These are phyloP conservation scores for Artomyces pyxidatus DNA, from an alignment of 768 basidiomycete species.

Conservation along the genomic window DNA sequence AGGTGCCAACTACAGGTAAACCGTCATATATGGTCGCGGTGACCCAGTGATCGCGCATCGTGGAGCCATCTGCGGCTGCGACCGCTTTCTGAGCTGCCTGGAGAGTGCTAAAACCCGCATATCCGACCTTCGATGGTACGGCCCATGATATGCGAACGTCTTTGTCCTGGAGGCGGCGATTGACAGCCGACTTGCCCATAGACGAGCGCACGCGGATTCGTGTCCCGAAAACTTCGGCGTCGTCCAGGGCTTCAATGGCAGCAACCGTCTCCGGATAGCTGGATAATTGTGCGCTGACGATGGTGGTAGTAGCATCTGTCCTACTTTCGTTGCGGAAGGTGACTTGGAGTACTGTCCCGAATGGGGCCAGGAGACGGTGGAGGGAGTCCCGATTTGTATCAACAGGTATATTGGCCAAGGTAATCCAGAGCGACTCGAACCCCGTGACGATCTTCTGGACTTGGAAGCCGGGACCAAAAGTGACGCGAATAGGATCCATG, in stretches of 20 bases:
- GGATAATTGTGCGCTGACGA: slow-evolving; percentile 39
- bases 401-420: slow-evolving; percentile 42
- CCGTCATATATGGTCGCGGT: slow-evolving; percentile 46
- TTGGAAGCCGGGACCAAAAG: slow-evolving; percentile 52
- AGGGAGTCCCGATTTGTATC: slow-evolving; percentile 29
- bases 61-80: slow-evolving; percentile 27
- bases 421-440: slow-evolving; percentile 60
- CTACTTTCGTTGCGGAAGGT: slow-evolving; percentile 5
- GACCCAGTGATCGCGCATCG: slow-evolving; percentile 33
- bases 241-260: slow-evolving; percentile 47
- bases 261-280: slow-evolving; percentile 40
- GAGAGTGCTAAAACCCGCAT: slow-evolving; percentile 50
- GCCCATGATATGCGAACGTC: slow-evolving; percentile 54
- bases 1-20: slow-evolving; percentile 46
- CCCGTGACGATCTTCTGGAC: slow-evolving; percentile 52
- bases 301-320: slow-evolving; percentile 14
- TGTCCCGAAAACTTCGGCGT: slow-evolving; percentile 28
- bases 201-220: slow-evolving; percentile 39
- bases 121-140: slow-evolving; percentile 47
- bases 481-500: slow-evolving; percentile 48
- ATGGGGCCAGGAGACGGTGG: slow-evolving; percentile 30
- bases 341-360: slow-evolving; percentile 39
- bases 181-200: slow-evolving; percentile 28
- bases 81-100: slow-evolving; percentile 46
- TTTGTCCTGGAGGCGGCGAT: slow-evolving; percentile 42